phyloP scores from a whole-genome alignment of 2,329 filamentous ascomycete species.

The Bipolaris victoriae region DNA sequence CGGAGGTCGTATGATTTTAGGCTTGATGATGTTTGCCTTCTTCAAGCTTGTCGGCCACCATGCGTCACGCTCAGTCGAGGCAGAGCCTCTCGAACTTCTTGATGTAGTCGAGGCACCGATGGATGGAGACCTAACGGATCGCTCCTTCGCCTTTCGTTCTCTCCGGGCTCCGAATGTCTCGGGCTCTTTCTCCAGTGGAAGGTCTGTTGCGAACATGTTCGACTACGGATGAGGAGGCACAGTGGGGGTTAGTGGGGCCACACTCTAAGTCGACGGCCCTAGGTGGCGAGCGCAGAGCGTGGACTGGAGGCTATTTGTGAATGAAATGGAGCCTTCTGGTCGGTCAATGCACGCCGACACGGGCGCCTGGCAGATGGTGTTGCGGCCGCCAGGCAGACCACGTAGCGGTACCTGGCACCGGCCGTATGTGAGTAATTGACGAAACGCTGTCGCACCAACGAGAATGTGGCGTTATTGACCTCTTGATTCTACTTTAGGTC shows the following conservation, averaged over 20 bases:
- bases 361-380: slow-evolving; percentile 28
- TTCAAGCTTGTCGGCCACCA: slow-evolving; percentile 45
- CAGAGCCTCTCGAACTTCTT: slow-evolving; percentile 34
- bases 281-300: slow-evolving; percentile 22
- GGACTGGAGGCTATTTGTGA: slow-evolving; percentile 11
- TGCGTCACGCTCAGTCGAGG: slow-evolving; percentile 34
- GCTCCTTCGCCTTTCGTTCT: slow-evolving; percentile 43
- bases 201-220: slow-evolving; percentile 49
- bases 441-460: slow-evolving; percentile 31
- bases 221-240: slow-evolving; percentile 13
- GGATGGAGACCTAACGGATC: slow-evolving; percentile 32
- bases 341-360: slow-evolving; percentile 25
- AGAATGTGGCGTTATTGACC: slow-evolving; percentile 41
- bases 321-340: slow-evolving; percentile 16
- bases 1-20: slow-evolving; percentile 27
- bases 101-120: slow-evolving; percentile 37
- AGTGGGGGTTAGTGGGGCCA: slow-evolving; percentile 21
- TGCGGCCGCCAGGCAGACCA: slow-evolving; percentile 30
- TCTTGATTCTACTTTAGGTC: slow-evolving; percentile 19
- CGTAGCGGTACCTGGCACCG: slow-evolving; percentile 33
- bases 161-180: slow-evolving; percentile 49
- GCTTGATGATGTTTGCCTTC: slow-evolving; percentile 39
- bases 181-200: slow-evolving; percentile 45
- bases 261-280: slow-evolving; percentile 24
- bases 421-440: slow-evolving; percentile 20